Base-by-base conservation (phyloP, 305 asterid genomes). In the Withania somnifera region DNA sequence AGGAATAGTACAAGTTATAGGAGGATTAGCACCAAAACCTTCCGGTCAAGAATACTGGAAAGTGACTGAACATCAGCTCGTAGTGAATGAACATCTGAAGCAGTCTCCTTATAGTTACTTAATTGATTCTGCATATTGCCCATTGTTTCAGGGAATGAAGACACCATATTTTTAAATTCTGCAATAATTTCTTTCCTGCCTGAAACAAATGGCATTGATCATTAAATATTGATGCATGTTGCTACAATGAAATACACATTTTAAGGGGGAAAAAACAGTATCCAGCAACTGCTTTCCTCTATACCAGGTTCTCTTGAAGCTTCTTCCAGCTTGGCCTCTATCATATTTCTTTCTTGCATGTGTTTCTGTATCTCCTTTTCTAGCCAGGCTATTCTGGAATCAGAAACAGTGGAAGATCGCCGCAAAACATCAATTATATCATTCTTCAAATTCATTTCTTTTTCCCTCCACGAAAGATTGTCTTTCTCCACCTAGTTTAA, bases 91-190 rank as follows among this genome's bases (percentile, higher is more conserved):
- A 95, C 85, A 53, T 92, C 92, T 28, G 97, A 88, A 84, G 98
- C 97, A 86, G 91, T 75, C 82, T 91, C 96, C 88, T 97, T 97
- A 92, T 92, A 91, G 67, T 88, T 88, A 84, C 92, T 91, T 79
- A 97, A 85, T 83, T 93, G 94, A 84, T 85, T 92, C 90, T 97
- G 97, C 97, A 97, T 97, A 88, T 76, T 87, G 45, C 94, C 93
- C 99, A 97, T 97, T 85, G 87, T 90, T 87, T 93, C 97, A 57
- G 98, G 97, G 88, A 95, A 97, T 24, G 97, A 93, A 84, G 98
- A 90, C 86, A 91, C 93, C 86, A 97, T 85, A 1, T 89, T 89
- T 87, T 91, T 95, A 78, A 97, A 97, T 89, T 91, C 91, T 4
- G 91, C 91, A 85, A 95, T 93, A 53, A 95, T 92, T 84, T 97